Evolutionary conservation across 2,329 filamentous ascomycete species (phyloP).

Genomic region (Phaeophleospora eucalypticola): DNA sequence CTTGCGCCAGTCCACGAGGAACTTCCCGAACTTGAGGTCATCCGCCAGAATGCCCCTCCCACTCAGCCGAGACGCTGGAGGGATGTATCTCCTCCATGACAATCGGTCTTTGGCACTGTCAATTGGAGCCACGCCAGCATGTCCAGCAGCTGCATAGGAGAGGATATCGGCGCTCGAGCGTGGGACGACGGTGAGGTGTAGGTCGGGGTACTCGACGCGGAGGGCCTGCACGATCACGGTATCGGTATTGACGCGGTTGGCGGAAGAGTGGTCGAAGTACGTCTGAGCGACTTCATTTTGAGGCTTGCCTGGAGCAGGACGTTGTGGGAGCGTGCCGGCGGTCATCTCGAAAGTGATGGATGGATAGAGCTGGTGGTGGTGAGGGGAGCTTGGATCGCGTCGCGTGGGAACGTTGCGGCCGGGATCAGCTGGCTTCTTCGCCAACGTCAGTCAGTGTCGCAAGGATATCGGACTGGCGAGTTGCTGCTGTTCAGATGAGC

Average conservation of each 20-base stretch:
- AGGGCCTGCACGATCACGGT: slow-evolving; percentile 42
- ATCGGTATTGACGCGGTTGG: slow-evolving; percentile 42
- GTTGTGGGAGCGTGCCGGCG: slow-evolving; percentile 5
- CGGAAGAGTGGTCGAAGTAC: slow-evolving; percentile 44
- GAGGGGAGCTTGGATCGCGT: not conserved
- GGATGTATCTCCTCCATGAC: slow-evolving; percentile 37
- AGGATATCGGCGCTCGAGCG: slow-evolving; percentile 35
- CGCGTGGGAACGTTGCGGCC: not conserved
- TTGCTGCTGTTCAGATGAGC: too few relatives aligned
- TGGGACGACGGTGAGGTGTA: slow-evolving; percentile 42
- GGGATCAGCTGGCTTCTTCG: not conserved
- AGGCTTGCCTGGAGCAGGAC: slow-evolving; percentile 8
- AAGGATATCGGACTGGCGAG: too few relatives aligned
- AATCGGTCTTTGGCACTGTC: slow-evolving; percentile 40
- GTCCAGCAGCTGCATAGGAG: slow-evolving; percentile 40
- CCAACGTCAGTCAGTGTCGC: too few relatives aligned
- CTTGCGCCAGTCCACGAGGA: slow-evolving; percentile 43
- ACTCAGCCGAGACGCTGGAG: slow-evolving; percentile 38
- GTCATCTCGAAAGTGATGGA: slow-evolving; percentile 14
- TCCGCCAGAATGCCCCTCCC: slow-evolving; percentile 37
- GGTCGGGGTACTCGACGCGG: slow-evolving; percentile 43
- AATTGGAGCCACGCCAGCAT: slow-evolving; percentile 39
- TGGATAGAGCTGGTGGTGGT: not conserved
- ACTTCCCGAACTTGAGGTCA: slow-evolving; percentile 42
- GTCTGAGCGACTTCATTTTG: slow-evolving; percentile 36